Evolutionary conservation across 192 early-diverging fungal species (phyloP).

Genomic region (Coemansia sp.): DNA sequence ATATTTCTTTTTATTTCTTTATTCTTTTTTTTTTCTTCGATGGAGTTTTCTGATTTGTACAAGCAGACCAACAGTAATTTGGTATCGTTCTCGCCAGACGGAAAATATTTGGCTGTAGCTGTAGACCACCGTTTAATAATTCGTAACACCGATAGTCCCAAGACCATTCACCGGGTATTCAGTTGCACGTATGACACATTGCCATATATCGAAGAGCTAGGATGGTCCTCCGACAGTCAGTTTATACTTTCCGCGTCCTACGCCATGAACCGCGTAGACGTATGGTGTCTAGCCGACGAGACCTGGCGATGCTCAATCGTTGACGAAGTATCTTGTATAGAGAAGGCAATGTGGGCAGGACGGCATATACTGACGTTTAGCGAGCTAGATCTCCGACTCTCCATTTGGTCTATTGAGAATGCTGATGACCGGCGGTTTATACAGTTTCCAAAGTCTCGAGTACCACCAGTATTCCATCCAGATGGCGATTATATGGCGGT

Average conservation of each 20-base stretch:
- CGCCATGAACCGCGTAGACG: constrained; percentile 39
- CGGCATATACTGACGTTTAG: constrained; percentile 46
- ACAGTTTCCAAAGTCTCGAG: constrained; percentile 40
- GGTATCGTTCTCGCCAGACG: constrained; percentile 48
- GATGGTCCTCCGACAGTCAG: constrained; percentile 42
- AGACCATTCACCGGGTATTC: constrained; percentile 44
- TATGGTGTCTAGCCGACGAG: constrained; percentile 51
- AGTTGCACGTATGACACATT: constrained; percentile 28
- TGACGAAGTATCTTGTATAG: constrained; percentile 38
- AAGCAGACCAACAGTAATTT: constrained; percentile 49
- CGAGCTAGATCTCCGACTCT: constrained; percentile 52
- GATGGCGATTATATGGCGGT: constrained; percentile 40
- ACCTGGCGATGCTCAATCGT: constrained; percentile 40
- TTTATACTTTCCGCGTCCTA: constrained; percentile 47
- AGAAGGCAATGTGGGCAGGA: constrained; percentile 37
- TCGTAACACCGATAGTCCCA: constrained; percentile 43
- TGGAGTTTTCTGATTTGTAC: constrained; percentile 55
- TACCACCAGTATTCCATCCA: constrained; percentile 37
- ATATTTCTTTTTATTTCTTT: constrained; percentile 13
- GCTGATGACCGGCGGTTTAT: constrained; percentile 38
- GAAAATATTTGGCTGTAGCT: constrained; percentile 38
- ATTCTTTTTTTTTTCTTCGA: constrained; percentile 1
- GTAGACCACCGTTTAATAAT: constrained; percentile 55
- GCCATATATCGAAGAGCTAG: constrained; percentile 46
- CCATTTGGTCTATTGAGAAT: constrained; percentile 43